phyloP scores from a whole-genome alignment of 163 green algal species.

The Smithsoniella earleae region DNA sequence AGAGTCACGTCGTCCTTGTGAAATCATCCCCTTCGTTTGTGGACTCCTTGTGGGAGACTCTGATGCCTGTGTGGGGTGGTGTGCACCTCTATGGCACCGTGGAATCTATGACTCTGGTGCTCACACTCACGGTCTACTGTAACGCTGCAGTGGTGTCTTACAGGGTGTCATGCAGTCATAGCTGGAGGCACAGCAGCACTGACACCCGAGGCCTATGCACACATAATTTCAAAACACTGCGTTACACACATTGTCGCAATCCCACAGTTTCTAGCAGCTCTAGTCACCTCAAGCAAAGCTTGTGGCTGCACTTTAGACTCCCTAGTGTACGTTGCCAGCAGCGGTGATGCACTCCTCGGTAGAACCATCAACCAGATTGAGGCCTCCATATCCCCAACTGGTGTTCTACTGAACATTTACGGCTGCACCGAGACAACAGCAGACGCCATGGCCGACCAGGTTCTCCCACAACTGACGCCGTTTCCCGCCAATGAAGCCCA shows the following conservation, averaged over 20 bases:
- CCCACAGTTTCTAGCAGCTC: not conserved
- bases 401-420: constrained; percentile 19
- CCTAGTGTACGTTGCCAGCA: constrained; percentile 2
- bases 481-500: no score
- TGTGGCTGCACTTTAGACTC: not conserved
- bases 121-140: no score
- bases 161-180: not conserved
- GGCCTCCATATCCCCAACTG: not conserved
- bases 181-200: not conserved
- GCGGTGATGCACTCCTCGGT: not conserved
- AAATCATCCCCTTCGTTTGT: constrained; percentile 19
- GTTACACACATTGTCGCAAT: constrained; percentile 18
- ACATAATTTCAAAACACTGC: not conserved
- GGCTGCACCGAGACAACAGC: constrained; percentile 11
- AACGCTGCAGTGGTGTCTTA: not conserved
- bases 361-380: not conserved
- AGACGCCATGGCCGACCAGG: not conserved
- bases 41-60: constrained; percentile 16
- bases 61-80: not conserved
- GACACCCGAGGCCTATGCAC: not conserved
- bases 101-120: no score
- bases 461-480: no score
- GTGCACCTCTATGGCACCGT: not conserved
- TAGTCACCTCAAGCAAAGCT: not conserved
- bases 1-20: not conserved